These are phyloP conservation scores for Melaleuca alternifolia DNA, from an alignment of 345 rosid genomes.

Conservation along the genomic window DNA sequence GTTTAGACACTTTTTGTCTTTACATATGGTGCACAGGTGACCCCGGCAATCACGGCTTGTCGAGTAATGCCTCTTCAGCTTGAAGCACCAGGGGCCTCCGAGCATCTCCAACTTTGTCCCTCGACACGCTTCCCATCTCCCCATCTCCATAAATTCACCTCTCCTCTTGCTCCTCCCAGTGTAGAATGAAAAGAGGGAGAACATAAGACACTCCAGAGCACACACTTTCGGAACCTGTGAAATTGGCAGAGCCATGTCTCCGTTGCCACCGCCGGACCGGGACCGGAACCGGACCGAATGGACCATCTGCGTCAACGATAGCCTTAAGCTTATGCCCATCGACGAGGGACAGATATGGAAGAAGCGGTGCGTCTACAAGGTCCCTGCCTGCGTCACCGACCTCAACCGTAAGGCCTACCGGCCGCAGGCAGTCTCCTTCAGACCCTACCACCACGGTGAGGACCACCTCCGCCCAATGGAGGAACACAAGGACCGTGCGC, in stretches of 20 bases:
- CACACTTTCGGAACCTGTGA: not conserved
- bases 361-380: constrained; percentile 26
- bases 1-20: not conserved
- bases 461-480: not conserved
- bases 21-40: not conserved
- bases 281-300: not conserved
- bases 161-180: not conserved
- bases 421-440: constrained; percentile 2
- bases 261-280: not conserved
- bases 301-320: not conserved
- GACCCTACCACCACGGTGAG: not conserved
- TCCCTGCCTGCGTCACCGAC: constrained; percentile 17
- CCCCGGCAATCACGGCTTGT: not conserved
- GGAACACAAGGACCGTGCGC: constrained; percentile 32
- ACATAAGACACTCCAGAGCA: not conserved
- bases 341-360: constrained; percentile 11
- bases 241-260: not conserved
- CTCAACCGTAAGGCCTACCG: constrained; percentile 22
- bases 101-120: not conserved
- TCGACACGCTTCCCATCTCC: not conserved
- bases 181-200: not conserved
- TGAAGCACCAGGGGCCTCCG: not conserved
- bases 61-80: not conserved
- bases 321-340: not conserved
- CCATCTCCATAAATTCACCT: not conserved